A percentile compares a stretch with the other conserved stretches of the same genome.
Evolutionary conservation across 495 filamentous ascomycete genomes (phyloP).

Genomic region (Penicillium flavigenum): DNA sequence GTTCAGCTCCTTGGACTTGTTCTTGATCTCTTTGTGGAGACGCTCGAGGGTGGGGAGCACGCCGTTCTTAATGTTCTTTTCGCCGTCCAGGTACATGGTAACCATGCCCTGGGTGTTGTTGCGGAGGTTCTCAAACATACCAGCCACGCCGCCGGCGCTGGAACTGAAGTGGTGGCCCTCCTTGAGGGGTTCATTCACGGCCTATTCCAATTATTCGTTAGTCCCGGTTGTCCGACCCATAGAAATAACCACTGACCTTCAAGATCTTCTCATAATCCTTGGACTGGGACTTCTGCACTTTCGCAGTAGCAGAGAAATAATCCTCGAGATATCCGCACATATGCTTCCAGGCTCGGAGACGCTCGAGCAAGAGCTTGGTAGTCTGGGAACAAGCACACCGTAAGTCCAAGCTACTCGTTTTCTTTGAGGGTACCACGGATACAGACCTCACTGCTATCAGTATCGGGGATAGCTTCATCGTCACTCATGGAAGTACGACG

Average conservation of each 20-base stretch:
- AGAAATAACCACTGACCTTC: slow-evolving; percentile 57
- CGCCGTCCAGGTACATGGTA: slow-evolving; percentile 83
- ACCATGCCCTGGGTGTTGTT: slow-evolving; percentile 88
- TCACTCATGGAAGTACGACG: slow-evolving; percentile 44
- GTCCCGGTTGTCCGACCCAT: neutral
- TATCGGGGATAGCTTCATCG: slow-evolving; percentile 70
- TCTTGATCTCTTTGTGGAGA: slow-evolving; percentile 93
- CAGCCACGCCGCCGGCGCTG: slow-evolving; percentile 75
- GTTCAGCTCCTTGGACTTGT: slow-evolving; percentile 83
- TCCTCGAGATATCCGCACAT: slow-evolving; percentile 86
- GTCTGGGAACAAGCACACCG: slow-evolving; percentile 48
- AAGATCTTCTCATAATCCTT: slow-evolving; percentile 96
- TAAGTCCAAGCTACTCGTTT: slow-evolving; percentile 6
- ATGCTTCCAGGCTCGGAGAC: slow-evolving; percentile 93
- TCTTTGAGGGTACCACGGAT: neutral
- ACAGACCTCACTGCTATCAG: slow-evolving; percentile 74
- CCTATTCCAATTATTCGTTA: slow-evolving; percentile 45
- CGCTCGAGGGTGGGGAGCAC: slow-evolving; percentile 86
- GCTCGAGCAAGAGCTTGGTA: slow-evolving; percentile 74
- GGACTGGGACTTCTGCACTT: slow-evolving; percentile 74
- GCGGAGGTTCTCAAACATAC: slow-evolving; percentile 89
- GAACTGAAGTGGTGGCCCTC: slow-evolving; percentile 92
- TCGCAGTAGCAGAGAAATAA: slow-evolving; percentile 80
- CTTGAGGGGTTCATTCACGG: slow-evolving; percentile 78
- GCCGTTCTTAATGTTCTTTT: slow-evolving; percentile 77